phyloP scores from a whole-genome alignment of 768 basidiomycete genomes.

The Suillus spraguei region DNA sequence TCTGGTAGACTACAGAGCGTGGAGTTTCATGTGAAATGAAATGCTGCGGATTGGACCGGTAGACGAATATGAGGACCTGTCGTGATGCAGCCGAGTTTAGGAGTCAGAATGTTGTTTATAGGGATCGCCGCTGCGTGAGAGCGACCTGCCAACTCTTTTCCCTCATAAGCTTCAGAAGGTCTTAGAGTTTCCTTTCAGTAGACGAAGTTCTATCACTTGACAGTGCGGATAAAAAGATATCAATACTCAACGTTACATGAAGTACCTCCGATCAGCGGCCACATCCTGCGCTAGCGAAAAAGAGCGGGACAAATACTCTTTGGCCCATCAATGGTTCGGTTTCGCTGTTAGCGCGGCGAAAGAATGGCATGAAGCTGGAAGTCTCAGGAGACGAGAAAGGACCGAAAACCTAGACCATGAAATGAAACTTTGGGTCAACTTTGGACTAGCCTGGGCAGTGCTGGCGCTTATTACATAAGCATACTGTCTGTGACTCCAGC shows the following conservation, averaged over 20 bases:
- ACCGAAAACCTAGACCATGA: background rate
- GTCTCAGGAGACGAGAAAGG: background rate
- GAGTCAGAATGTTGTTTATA: constrained; percentile 11
- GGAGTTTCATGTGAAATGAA: constrained; percentile 5
- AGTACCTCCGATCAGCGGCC: background rate
- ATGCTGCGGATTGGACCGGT: background rate
- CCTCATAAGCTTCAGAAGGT: background rate
- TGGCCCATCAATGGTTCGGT: background rate
- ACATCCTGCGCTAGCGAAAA: background rate
- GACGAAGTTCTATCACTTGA: background rate
- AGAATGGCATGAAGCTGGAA: background rate
- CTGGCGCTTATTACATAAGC: constrained; percentile 11
- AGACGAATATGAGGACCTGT: constrained; percentile 1
- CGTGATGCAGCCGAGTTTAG: constrained; percentile 7
- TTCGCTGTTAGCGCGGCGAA: constrained; percentile 1
- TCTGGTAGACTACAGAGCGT: background rate
- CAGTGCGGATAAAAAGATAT: background rate
- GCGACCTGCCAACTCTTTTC: background rate
- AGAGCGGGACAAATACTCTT: background rate
- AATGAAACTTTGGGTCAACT: background rate
- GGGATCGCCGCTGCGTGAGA: constrained; percentile 9
- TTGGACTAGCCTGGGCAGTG: background rate
- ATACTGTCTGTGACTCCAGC: constrained; percentile 3
- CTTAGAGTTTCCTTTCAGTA: background rate
- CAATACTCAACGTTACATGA: constrained; percentile 4